These are phyloP conservation scores for Carpinus fangiana DNA, from an alignment of 306 rosid genomes.

Conservation along the genomic window DNA sequence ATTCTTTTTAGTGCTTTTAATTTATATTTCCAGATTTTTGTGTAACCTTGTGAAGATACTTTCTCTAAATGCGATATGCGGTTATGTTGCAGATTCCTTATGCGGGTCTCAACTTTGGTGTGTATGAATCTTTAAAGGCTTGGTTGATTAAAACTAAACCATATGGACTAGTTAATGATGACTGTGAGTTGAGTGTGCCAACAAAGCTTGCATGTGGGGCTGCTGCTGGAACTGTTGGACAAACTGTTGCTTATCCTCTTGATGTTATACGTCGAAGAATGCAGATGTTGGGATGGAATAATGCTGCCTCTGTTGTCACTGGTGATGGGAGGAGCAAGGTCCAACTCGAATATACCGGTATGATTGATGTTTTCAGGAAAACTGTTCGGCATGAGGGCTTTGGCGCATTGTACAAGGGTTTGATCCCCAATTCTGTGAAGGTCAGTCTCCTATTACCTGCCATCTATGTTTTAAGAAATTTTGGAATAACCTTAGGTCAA, in stretches of 20 bases:
- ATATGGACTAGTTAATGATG: conserved; percentile 59
- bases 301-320: conserved; percentile 83
- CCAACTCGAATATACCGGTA: conserved; percentile 82
- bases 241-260: conserved; percentile 98
- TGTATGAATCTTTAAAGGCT: conserved; percentile 91
- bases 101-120: conserved; percentile 98
- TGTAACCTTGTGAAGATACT: conserved; percentile 18
- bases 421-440: conserved; percentile 98
- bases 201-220: conserved; percentile 97
- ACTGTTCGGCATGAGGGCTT: conserved; percentile 93
- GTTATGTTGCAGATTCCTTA: conserved; percentile 71
- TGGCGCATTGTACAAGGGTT: conserved; percentile 96
- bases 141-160: conserved; percentile 72
- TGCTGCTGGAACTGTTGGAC: conserved; percentile 95
- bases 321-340: conserved; percentile 84
- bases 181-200: conserved; percentile 79
- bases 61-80: conserved; percentile 1
- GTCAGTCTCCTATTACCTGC: conserved; percentile 40
- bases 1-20: background rate
- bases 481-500: background rate
- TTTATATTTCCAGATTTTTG: conserved; percentile 5
- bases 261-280: conserved; percentile 98
- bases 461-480: conserved; percentile 8
- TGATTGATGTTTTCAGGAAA: conserved; percentile 95
- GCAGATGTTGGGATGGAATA: conserved; percentile 99